Evolutionary conservation across 225 moss, liverwort and hornwort species (phyloP), one percentile per base, ranked within the genome.

Genomic region (Bryoerythrophyllum caledonicum): DNA sequence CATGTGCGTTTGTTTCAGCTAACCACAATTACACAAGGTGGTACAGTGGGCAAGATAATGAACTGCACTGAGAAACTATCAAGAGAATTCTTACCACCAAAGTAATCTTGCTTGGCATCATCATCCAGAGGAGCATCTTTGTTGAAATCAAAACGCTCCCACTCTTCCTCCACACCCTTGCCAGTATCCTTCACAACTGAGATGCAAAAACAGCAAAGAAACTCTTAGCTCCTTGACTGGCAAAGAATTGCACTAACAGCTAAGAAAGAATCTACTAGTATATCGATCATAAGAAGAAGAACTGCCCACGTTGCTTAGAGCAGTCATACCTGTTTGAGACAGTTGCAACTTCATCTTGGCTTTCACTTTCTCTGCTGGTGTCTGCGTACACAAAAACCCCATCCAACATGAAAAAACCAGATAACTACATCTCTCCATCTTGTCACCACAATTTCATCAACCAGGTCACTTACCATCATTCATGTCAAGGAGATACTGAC

Each of bases 131-230:
- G 92, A 21, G 90, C 90, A 46, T 84, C 78, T 60, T 88, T 86
- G 55, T 88, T 83, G 64, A 92, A 92, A 66, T 92, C 90, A 77
- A 90, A 92, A 34, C 90, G 88, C 78, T 90, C 90, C 92, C 92
- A 92, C 58, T 90, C 90, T 65, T 82, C 80, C 23, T 83, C 77
- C 79, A 83, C 77, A 26, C 92, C 86, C 53, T 83, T 85, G 3
- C 81, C 81, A 54, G 44, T 30, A 85, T 92, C 90, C 75, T 90
- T 78, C 2, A 76, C 78, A 60, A 86, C 87, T 92, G 84, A 54
- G 55, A 26, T 23, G 68, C 51, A 67, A 57, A 85, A 51, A 46
- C 43, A 48, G 15, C 41, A 11, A 34, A 62, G 6, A 68, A 57
- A 28, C 44, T 48, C 32, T 76, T 67, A 76, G 67, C 32, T 67